A percentile compares a stretch with the other conserved stretches of the same genome.
Evolutionary conservation across 345 rosid genomes (phyloP).

Genomic region (Rhodomyrtus tomentosa): DNA sequence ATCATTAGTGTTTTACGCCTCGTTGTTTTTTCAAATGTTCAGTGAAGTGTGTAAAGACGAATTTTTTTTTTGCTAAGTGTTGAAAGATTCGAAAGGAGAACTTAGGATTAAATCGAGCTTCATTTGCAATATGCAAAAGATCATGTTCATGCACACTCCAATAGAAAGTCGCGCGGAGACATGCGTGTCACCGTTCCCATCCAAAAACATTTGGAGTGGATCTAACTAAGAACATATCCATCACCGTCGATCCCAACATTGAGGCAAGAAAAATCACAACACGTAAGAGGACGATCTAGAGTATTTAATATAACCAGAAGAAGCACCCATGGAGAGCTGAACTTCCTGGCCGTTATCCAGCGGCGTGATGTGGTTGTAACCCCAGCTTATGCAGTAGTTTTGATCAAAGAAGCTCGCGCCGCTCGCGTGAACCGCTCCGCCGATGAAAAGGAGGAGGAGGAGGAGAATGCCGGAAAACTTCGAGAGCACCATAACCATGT

Average conservation of each 20-base stretch:
- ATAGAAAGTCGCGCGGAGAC: background rate
- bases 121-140: background rate
- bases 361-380: conserved; percentile 12
- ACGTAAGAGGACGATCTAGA: background rate
- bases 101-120: background rate
- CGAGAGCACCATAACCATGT: background rate
- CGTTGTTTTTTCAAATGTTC: background rate
- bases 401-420: conserved; percentile 9
- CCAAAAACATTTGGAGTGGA: background rate
- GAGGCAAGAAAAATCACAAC: background rate
- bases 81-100: background rate
- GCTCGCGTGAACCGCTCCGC: background rate
- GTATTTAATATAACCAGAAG: conserved; percentile 24
- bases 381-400: conserved; percentile 34
- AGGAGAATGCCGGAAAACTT: background rate
- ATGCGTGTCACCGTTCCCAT: background rate
- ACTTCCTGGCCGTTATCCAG: conserved; percentile 15
- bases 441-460: background rate
- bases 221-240: background rate
- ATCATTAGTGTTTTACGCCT: background rate
- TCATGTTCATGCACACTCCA: background rate
- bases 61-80: background rate
- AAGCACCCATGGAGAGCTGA: conserved; percentile 38
- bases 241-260: background rate
- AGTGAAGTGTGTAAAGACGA: background rate